Conservation (phyloP, 2,329 filamentous ascomycete species). For the Arachnomyces sp. region DNA sequence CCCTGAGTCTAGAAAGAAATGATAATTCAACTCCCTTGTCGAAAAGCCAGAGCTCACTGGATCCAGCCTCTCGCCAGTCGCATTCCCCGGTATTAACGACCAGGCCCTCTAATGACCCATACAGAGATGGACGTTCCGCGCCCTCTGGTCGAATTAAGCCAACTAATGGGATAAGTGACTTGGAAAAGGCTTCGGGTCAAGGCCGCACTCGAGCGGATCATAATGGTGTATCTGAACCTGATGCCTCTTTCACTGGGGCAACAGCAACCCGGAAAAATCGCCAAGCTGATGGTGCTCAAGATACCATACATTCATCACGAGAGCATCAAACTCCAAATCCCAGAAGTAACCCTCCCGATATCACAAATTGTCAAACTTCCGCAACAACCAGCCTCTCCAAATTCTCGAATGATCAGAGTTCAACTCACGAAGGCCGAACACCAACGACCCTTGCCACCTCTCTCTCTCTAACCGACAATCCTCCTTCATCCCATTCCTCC, state of each 20-base stretch:
- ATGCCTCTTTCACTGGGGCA: constrained; percentile 16
- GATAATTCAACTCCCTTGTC: constrained; percentile 23
- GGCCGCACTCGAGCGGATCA: constrained; percentile 16
- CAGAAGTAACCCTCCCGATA: constrained; percentile 22
- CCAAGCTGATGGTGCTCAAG: constrained; percentile 19
- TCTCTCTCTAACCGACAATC: constrained; percentile 23
- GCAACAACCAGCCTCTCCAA: constrained; percentile 24
- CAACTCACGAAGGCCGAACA: constrained; percentile 22
- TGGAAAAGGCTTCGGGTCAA: constrained; percentile 2
- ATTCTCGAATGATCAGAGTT: constrained; percentile 19
- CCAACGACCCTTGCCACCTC: constrained; percentile 22
- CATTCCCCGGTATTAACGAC: constrained; percentile 27
- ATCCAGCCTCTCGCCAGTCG: constrained; percentile 20
- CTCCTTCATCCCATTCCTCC: constrained; percentile 18
- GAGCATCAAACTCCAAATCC: constrained; percentile 26
- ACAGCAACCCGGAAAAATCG: constrained; percentile 17
- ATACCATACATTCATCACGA: constrained; percentile 21
- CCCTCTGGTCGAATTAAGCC: constrained; percentile 13
- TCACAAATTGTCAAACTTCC: constrained; percentile 19
- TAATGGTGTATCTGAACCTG: constrained; percentile 21
- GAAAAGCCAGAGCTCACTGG: constrained; percentile 24
- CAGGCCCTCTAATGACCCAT: constrained; percentile 20
- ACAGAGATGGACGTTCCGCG: constrained; percentile 21
- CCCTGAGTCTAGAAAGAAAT: constrained; percentile 21
- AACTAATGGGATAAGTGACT: constrained; percentile 20